These are phyloP conservation scores for Salix suchowensis DNA, from an alignment of 345 rosid genomes.

Conservation along the genomic window DNA sequence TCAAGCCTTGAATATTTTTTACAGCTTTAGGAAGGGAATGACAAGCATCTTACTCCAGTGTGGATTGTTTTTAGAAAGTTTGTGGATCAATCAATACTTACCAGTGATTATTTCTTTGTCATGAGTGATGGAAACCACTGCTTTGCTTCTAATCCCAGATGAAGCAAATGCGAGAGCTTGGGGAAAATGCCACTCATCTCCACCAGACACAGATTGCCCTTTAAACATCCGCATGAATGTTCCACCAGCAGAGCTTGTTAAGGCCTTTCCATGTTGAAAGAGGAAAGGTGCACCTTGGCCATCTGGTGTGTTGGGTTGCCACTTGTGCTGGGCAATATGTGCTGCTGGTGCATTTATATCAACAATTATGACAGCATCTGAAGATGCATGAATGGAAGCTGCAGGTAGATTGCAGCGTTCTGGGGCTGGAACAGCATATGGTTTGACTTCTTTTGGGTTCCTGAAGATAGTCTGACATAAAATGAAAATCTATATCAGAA, in stretches of 20 bases:
- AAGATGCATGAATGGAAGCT: constrained; percentile 80
- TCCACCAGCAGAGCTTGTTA: constrained; percentile 59
- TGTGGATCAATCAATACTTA: constrained; percentile 16
- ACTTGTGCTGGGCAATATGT: constrained; percentile 80
- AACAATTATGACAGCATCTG: constrained; percentile 69
- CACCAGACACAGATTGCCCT: constrained; percentile 57
- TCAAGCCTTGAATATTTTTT: neutral
- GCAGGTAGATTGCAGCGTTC: constrained; percentile 98
- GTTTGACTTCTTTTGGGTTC: constrained; percentile 79
- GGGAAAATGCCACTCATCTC: constrained; percentile 76
- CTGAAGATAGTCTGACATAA: constrained; percentile 81
- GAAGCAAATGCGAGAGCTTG: constrained; percentile 88
- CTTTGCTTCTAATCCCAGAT: constrained; percentile 74
- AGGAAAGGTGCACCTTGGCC: constrained; percentile 92
- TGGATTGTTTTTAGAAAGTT: neutral
- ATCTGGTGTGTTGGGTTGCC: constrained; percentile 98
- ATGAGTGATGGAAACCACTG: constrained; percentile 69
- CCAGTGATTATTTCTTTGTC: constrained; percentile 89
- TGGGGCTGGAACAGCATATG: constrained; percentile 65
- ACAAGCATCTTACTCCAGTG: neutral
- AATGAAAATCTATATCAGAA: constrained; percentile 2
- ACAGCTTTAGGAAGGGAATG: neutral
- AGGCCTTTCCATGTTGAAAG: constrained; percentile 81
- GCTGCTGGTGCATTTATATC: constrained; percentile 90
- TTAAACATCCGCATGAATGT: constrained; percentile 86